A percentile compares a stretch with the other conserved stretches of the same genome.
Conservation (phyloP, 192 early-diverging fungal species). For the Backusella tuberculispora region DNA sequence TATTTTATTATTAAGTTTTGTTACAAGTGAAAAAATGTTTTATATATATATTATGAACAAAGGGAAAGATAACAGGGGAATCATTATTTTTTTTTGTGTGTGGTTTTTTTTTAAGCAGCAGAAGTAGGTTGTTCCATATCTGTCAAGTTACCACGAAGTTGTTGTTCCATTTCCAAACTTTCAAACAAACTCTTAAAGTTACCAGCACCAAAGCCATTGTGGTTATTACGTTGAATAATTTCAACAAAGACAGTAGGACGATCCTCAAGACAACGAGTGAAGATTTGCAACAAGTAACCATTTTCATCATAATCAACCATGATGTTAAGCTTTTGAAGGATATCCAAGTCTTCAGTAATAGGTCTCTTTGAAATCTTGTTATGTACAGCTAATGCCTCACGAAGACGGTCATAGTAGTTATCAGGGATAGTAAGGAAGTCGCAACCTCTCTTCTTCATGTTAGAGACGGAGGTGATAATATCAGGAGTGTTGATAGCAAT, state of each 20-base stretch:
- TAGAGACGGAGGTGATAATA: constrained; percentile 82
- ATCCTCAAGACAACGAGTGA: constrained; percentile 91
- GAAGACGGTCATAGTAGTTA: constrained; percentile 88
- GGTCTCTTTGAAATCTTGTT: constrained; percentile 65
- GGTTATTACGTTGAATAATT: constrained; percentile 94
- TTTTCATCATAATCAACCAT: constrained; percentile 96
- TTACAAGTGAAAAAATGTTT: not conserved
- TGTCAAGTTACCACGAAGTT: constrained; percentile 80
- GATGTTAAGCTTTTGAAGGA: constrained; percentile 84
- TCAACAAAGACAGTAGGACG: constrained; percentile 97
- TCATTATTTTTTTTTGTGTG: not conserved
- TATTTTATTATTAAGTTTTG: not conserved
- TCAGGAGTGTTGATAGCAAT: constrained; percentile 91
- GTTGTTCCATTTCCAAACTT: constrained; percentile 94
- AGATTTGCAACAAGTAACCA: constrained; percentile 95
- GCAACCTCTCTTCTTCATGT: constrained; percentile 83
- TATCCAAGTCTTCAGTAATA: constrained; percentile 82
- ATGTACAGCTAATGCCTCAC: constrained; percentile 59
- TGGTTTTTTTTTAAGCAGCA: constrained; percentile 15
- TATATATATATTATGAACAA: not conserved
- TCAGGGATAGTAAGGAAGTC: constrained; percentile 88
- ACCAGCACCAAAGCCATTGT: constrained; percentile 93
- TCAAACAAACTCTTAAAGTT: constrained; percentile 99
- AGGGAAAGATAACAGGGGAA: not conserved
- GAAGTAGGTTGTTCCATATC: constrained; percentile 33